These are phyloP conservation scores for Microbotryum silenes-acaulis DNA, from an alignment of 1,284 basidiomycete genomes.

Conservation along the genomic window DNA sequence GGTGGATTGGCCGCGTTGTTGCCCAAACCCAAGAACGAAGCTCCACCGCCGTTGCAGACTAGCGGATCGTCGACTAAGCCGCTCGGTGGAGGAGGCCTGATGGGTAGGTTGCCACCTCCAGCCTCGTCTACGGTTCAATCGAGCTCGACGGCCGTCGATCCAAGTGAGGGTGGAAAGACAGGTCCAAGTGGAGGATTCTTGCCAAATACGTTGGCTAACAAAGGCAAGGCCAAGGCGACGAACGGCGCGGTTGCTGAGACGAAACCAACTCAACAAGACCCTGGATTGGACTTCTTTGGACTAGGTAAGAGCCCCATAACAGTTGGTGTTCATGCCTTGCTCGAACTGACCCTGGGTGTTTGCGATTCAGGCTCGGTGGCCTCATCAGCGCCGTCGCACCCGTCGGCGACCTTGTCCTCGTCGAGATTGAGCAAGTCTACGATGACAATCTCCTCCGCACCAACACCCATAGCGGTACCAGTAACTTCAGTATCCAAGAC, in stretches of 20 bases:
- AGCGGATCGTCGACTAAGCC: background rate
- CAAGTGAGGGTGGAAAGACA: background rate
- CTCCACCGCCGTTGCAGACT: background rate
- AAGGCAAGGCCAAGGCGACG: slow-evolving; percentile 21
- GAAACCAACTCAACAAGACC: background rate
- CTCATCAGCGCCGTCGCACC: slow-evolving; percentile 2
- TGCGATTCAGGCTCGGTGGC: slow-evolving; percentile 10
- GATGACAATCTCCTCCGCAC: slow-evolving; percentile 12
- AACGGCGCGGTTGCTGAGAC: background rate
- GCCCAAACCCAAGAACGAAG: slow-evolving; percentile 28
- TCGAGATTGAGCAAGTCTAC: slow-evolving; percentile 8
- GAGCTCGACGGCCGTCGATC: too few relatives aligned
- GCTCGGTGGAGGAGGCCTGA: background rate
- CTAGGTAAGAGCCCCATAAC: slow-evolving; percentile 10
- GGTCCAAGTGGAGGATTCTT: slow-evolving; percentile 10
- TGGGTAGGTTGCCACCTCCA: background rate
- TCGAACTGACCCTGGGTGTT: background rate
- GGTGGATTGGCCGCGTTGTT: slow-evolving; percentile 27
- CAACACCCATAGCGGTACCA: background rate
- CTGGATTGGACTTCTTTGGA: slow-evolving; percentile 29
- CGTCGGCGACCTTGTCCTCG: background rate
- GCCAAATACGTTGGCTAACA: slow-evolving; percentile 13
- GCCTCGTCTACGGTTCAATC: background rate
- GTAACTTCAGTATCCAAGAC: slow-evolving; percentile 1
- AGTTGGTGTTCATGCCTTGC: background rate